A percentile compares a stretch with the other conserved stretches of the same genome.
These are phyloP conservation scores for Plasmodium gaboni DNA, from an alignment of 169 alveolate genomes.

Conservation along the genomic window DNA sequence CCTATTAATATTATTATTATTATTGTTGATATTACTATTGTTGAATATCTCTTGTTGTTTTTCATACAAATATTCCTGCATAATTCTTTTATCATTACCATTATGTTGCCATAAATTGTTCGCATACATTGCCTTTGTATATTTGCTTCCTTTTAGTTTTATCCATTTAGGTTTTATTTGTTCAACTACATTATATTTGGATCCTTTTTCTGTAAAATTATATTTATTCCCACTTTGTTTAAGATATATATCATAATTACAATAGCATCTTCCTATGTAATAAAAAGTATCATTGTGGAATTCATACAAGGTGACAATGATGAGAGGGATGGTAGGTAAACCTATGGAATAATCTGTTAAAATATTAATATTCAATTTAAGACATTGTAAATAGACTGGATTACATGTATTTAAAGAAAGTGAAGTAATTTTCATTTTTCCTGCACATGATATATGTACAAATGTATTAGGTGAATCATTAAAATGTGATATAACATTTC, in stretches of 20 bases:
- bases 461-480: constrained; percentile 86
- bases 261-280: constrained; percentile 68
- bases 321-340: constrained; percentile 71
- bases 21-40: not conserved
- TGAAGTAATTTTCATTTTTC: constrained; percentile 84
- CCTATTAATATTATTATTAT: not conserved
- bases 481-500: constrained; percentile 83
- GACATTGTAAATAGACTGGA: constrained; percentile 89
- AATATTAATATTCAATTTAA: constrained; percentile 77
- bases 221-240: constrained; percentile 72
- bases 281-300: constrained; percentile 73
- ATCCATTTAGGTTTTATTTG: constrained; percentile 90
- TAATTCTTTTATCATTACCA: constrained; percentile 41
- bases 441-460: constrained; percentile 86
- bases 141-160: constrained; percentile 86
- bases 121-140: constrained; percentile 66
- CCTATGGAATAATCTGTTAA: constrained; percentile 76
- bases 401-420: constrained; percentile 80
- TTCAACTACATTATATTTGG: constrained; percentile 66
- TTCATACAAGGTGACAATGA: constrained; percentile 68
- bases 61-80: constrained; percentile 58
- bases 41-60: constrained; percentile 34
- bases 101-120: constrained; percentile 69
- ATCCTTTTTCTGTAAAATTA: constrained; percentile 67
- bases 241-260: constrained; percentile 68